These are phyloP conservation scores for Megacollybia platyphylla DNA, from an alignment of 1,284 basidiomycete species.

Conservation along the genomic window DNA sequence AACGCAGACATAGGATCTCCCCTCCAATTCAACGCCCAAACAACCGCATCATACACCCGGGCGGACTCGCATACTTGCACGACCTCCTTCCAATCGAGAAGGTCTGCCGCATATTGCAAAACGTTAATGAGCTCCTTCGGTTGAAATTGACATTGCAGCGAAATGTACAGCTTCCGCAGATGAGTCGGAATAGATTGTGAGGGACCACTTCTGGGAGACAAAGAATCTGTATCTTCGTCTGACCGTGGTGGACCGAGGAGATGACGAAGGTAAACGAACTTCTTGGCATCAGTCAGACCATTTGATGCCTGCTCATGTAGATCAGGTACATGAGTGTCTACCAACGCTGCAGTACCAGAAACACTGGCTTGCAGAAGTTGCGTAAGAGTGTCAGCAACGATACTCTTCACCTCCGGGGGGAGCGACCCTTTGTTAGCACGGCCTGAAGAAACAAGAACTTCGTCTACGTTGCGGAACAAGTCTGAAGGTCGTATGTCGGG, in stretches of 20 bases:
- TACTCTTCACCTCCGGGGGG: constrained; percentile 37
- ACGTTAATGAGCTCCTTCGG: constrained; percentile 55
- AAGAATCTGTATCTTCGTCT: constrained; percentile 29
- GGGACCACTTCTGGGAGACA: constrained; percentile 13
- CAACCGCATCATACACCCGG: constrained; percentile 60
- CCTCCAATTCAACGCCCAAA: constrained; percentile 71
- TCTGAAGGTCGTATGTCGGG: constrained; percentile 47
- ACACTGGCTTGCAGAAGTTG: constrained; percentile 54
- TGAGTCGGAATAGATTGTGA: constrained; percentile 31
- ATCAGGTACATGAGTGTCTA: constrained; percentile 57
- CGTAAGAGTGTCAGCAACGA: constrained; percentile 46
- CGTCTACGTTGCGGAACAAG: constrained; percentile 53
- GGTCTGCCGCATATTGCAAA: constrained; percentile 42
- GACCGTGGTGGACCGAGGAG: constrained; percentile 50
- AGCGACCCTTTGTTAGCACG: constrained; percentile 31
- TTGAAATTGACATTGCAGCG: constrained; percentile 63
- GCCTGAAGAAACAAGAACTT: constrained; percentile 39
- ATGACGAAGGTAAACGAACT: constrained; percentile 70
- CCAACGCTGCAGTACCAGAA: constrained; percentile 56
- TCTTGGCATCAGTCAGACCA: constrained; percentile 37
- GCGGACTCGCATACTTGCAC: constrained; percentile 55
- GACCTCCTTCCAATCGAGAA: constrained; percentile 50
- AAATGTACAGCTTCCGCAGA: constrained; percentile 55
- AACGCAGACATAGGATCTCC: constrained; percentile 60
- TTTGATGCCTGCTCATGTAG: constrained; percentile 50